A percentile compares a stretch with the other conserved stretches of the same genome.
These are phyloP conservation scores for Phytophthora aleatoria DNA, from an alignment of 352 stramenopile species.

Conservation along the genomic window DNA sequence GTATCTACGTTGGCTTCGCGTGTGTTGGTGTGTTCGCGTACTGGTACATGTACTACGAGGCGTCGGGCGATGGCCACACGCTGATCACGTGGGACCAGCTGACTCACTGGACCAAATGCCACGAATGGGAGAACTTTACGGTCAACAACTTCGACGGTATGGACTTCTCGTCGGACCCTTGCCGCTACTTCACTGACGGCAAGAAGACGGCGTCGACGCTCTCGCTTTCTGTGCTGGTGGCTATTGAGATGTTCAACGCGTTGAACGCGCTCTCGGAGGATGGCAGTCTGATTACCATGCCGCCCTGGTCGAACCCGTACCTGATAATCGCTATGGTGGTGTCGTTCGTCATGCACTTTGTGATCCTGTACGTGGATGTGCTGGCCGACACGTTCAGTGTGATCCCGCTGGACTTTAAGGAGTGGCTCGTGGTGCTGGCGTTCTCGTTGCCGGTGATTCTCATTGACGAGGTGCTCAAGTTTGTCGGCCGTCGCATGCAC, in stretches of 20 bases:
- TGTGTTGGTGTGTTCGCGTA: conserved; percentile 94
- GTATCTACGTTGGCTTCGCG: conserved; percentile 93
- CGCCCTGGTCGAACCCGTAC: conserved; percentile 94
- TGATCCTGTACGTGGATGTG: conserved; percentile 94
- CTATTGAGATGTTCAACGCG: conserved; percentile 97
- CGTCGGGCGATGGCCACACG: conserved; percentile 91
- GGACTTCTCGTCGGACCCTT: conserved; percentile 90
- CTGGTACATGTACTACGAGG: conserved; percentile 94
- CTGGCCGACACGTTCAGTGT: conserved; percentile 94
- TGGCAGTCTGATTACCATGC: conserved; percentile 91
- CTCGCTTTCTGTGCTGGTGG: conserved; percentile 93
- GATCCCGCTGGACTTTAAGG: conserved; percentile 89
- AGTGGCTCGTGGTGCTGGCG: conserved; percentile 92
- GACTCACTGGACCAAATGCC: conserved; percentile 91
- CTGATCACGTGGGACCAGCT: conserved; percentile 91
- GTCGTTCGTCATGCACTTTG: conserved; percentile 94
- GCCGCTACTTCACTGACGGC: conserved; percentile 93
- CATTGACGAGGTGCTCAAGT: conserved; percentile 95
- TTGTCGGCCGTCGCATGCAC: conserved; percentile 85
- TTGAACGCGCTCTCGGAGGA: conserved; percentile 95
- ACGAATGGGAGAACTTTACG: conserved; percentile 91
- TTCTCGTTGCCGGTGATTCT: conserved; percentile 94
- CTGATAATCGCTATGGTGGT: conserved; percentile 93
- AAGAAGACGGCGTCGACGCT: conserved; percentile 93
- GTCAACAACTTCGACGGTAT: conserved; percentile 92